Evolutionary conservation across 164 flowering plant genomes (phyloP).

Genomic region (Euptelea pleiosperma): DNA sequence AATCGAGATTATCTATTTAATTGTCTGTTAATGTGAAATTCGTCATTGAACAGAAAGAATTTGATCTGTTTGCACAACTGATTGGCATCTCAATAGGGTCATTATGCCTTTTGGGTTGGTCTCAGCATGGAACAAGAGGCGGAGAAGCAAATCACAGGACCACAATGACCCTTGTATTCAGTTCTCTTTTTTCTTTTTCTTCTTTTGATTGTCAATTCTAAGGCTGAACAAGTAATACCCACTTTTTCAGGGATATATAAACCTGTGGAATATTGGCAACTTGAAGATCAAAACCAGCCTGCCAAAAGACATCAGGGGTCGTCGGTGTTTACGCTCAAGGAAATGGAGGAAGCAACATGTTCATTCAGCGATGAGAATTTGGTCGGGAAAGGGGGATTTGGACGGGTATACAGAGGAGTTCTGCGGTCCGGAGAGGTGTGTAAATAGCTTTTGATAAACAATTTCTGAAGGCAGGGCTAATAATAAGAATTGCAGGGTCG

Average conservation of each 20-base stretch:
- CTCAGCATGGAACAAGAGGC: constrained; percentile 91
- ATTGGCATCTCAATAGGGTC: constrained; percentile 8
- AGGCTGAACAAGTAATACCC: not conserved
- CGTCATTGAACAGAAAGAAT: too few species aligned
- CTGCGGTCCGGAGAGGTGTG: constrained; percentile 89
- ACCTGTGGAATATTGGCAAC: constrained; percentile 69
- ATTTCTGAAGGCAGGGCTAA: too few species aligned
- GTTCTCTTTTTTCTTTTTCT: constrained; percentile 8
- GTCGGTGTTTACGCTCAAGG: constrained; percentile 76
- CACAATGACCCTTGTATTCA: constrained; percentile 74
- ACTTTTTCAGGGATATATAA: constrained; percentile 68
- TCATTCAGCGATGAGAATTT: constrained; percentile 76
- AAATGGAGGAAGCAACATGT: constrained; percentile 92
- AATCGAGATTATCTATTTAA: not conserved
- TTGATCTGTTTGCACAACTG: not conserved
- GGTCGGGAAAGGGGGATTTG: constrained; percentile 95
- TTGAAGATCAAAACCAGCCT: constrained; percentile 49
- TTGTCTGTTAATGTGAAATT: constrained; percentile 18
- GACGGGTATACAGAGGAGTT: constrained; percentile 77
- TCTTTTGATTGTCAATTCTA: not conserved
- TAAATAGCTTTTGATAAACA: too few species aligned
- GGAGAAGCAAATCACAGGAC: constrained; percentile 79
- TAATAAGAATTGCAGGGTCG: too few species aligned
- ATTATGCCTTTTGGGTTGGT: constrained; percentile 84
- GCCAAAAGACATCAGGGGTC: constrained; percentile 62